Conservation (phyloP, 2,329 filamentous ascomycete species). For the Pseudohalonectria lignicola region DNA sequence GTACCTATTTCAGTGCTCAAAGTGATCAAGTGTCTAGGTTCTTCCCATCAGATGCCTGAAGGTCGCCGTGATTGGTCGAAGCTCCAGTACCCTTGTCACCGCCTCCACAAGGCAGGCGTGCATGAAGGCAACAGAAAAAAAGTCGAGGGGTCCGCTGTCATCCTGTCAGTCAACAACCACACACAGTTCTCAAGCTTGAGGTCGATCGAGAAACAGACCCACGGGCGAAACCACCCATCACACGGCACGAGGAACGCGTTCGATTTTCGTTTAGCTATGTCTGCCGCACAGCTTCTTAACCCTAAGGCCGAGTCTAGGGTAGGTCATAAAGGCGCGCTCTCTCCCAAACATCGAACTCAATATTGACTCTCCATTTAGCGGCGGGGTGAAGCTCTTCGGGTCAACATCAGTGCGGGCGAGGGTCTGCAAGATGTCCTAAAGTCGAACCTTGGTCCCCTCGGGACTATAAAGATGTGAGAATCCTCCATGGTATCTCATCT, state of each 20-base stretch:
- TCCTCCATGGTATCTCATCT: neutral
- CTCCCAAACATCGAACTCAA: neutral
- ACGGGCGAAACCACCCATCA: too few relatives aligned
- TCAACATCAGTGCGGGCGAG: constrained; percentile 96
- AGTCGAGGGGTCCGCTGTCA: constrained; percentile 9
- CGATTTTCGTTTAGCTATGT: constrained; percentile 50
- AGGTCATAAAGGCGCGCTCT: constrained; percentile 26
- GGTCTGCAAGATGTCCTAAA: constrained; percentile 89
- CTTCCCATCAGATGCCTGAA: too few relatives aligned
- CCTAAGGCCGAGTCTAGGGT: constrained; percentile 97
- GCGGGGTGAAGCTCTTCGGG: constrained; percentile 89
- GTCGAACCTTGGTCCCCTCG: constrained; percentile 87
- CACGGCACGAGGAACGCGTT: neutral
- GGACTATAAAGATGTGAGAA: constrained; percentile 85
- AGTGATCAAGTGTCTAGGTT: too few relatives aligned
- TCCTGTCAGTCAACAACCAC: constrained; percentile 5
- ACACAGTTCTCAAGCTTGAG: neutral
- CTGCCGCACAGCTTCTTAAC: constrained; percentile 94
- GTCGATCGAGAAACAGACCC: too few relatives aligned
- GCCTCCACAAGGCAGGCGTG: constrained; percentile 9
- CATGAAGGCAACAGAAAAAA: constrained; percentile 14
- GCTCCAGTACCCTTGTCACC: neutral
- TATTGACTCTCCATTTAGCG: constrained; percentile 41
- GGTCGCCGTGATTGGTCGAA: constrained; percentile 4
- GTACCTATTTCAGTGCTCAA: too few relatives aligned